Percentiles rank a stretch among this genome's conserved stretches.
Evolutionary conservation across 345 rosid genomes (phyloP).

Genomic region (Rhodamnia rubescens): DNA sequence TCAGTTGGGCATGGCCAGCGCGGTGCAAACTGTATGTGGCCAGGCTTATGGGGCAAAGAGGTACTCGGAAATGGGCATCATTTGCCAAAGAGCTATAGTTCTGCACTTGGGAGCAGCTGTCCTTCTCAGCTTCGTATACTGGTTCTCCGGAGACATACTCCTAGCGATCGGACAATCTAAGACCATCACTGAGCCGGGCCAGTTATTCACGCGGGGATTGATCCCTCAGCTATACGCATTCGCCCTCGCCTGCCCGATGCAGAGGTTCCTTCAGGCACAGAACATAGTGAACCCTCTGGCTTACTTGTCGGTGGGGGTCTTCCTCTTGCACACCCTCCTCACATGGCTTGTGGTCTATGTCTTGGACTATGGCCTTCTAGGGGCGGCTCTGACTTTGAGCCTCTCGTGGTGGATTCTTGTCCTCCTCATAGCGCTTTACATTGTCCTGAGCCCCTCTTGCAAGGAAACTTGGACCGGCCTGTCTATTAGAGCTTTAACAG

Average conservation of each 20-base stretch:
- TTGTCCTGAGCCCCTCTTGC: constrained; percentile 57
- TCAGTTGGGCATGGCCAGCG: constrained; percentile 94
- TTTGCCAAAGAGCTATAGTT: constrained; percentile 77
- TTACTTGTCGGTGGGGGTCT: constrained; percentile 60
- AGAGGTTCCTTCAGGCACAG: constrained; percentile 91
- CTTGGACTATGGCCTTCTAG: constrained; percentile 46
- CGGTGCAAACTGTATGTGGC: constrained; percentile 95
- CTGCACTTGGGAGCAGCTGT: constrained; percentile 70
- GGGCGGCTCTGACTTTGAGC: constrained; percentile 58
- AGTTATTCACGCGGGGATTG: constrained; percentile 58
- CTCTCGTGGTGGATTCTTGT: constrained; percentile 80
- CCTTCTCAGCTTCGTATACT: constrained; percentile 54
- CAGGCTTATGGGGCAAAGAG: constrained; percentile 88
- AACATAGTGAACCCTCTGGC: constrained; percentile 91
- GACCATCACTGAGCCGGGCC: constrained; percentile 51
- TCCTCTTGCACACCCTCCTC: constrained; percentile 55
- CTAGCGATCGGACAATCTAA: constrained; percentile 48
- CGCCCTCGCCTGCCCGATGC: constrained; percentile 79
- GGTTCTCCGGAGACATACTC: constrained; percentile 54
- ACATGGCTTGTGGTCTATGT: constrained; percentile 54
- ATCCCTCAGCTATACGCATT: constrained; percentile 84
- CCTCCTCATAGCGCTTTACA: constrained; percentile 33
- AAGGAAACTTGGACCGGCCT: constrained; percentile 80
- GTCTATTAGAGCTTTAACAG: constrained; percentile 41
- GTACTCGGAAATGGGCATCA: constrained; percentile 70